These are phyloP conservation scores for Sporothrix pseudoabietina DNA, from an alignment of 2,329 filamentous ascomycete species.

Conservation along the genomic window DNA sequence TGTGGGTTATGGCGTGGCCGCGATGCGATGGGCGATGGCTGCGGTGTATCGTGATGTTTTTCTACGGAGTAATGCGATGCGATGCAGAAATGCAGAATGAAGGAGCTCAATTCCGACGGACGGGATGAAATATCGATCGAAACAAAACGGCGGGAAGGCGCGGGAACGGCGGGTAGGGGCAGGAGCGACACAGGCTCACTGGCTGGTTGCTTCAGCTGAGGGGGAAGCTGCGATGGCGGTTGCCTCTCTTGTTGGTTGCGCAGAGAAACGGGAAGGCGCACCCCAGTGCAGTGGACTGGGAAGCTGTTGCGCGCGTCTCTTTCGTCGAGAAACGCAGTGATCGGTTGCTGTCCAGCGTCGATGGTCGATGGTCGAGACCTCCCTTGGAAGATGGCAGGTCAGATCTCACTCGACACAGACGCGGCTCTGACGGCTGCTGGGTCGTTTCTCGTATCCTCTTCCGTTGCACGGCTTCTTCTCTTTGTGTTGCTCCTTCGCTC, in stretches of 20 bases:
- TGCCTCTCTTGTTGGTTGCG: neutral
- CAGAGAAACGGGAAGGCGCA: slow-evolving; percentile 1
- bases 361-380: neutral
- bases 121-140: neutral
- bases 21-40: neutral
- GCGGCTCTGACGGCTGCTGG: too few species aligned
- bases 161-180: neutral
- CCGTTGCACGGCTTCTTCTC: neutral
- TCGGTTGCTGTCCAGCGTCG: neutral
- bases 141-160: slow-evolving; percentile 13
- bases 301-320: neutral
- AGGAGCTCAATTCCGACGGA: neutral
- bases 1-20: slow-evolving; percentile 6
- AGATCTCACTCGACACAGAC: neutral
- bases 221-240: neutral
- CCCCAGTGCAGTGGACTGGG: neutral
- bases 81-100: neutral
- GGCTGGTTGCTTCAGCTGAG: neutral
- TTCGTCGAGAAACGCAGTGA: neutral
- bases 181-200: neutral
- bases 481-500: slow-evolving; percentile 9
- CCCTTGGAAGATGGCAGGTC: neutral
- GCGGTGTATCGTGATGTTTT: too few species aligned
- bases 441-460: neutral
- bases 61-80: neutral